Evolutionary conservation across 106 monocot species (phyloP).

Genomic region (Cymbidium sinense): DNA sequence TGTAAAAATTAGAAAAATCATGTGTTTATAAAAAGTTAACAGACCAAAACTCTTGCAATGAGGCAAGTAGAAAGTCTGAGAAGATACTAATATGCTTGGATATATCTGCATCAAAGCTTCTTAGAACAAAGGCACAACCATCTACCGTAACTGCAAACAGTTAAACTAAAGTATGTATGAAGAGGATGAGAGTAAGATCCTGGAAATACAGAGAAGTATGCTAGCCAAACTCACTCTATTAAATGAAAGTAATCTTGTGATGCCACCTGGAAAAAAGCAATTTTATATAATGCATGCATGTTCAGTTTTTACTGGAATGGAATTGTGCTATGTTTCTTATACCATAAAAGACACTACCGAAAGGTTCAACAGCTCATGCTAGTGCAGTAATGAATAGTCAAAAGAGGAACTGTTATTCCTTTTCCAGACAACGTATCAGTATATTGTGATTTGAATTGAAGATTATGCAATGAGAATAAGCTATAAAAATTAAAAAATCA

Average conservation of each 20-base stretch:
- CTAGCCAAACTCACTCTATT: background rate
- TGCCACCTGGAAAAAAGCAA: background rate
- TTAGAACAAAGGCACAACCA: background rate
- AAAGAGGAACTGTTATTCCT: too few species aligned
- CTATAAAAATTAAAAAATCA: too few species aligned
- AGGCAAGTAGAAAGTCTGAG: background rate
- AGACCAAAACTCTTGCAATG: background rate
- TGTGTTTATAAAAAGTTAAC: background rate
- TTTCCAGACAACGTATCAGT: too few species aligned
- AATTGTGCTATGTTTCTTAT: too few species aligned
- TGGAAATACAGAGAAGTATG: background rate
- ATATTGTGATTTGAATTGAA: too few species aligned
- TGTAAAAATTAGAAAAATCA: slow-evolving; percentile 1
- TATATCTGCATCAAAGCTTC: background rate
- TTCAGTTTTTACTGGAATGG: too few species aligned
- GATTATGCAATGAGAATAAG: too few species aligned
- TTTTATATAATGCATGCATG: too few species aligned
- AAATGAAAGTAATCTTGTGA: background rate
- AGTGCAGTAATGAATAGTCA: too few species aligned
- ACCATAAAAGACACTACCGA: too few species aligned
- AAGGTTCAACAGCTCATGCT: too few species aligned
- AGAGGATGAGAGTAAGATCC: background rate
- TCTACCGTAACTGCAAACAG: background rate
- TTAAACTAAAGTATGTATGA: background rate
- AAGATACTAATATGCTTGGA: background rate